These are phyloP conservation scores for Candida tropicalis DNA, from an alignment of 1,139 yeast species.

Conservation along the genomic window DNA sequence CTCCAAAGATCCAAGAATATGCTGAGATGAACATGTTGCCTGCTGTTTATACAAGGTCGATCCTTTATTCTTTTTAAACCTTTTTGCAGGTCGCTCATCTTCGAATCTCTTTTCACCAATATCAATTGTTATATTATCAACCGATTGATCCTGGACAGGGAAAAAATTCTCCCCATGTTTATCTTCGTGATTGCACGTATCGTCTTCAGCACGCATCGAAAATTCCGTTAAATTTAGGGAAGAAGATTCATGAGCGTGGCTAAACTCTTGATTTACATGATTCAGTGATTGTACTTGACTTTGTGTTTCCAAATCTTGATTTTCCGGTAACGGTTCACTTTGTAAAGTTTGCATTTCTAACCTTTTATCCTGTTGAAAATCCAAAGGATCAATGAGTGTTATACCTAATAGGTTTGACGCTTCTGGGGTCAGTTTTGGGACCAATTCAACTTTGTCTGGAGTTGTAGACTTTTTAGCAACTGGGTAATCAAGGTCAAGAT, in stretches of 20 bases:
- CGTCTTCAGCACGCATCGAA: not conserved
- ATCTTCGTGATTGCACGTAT: slow-evolving; percentile 4
- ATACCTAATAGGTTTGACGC: not conserved
- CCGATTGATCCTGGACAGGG: slow-evolving; percentile 12
- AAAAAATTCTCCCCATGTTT: slow-evolving; percentile 19
- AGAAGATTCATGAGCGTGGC: not conserved
- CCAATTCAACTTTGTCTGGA: not conserved
- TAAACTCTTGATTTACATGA: not conserved
- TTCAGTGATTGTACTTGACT: not conserved
- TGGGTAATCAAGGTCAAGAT: slow-evolving; percentile 11
- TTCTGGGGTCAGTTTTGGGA: not conserved
- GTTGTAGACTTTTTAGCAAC: not conserved
- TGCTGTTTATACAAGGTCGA: slow-evolving; percentile 6
- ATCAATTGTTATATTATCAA: slow-evolving; percentile 13
- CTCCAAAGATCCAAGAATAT: slow-evolving; percentile 5
- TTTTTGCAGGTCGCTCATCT: slow-evolving; percentile 16
- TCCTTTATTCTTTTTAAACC: slow-evolving; percentile 9
- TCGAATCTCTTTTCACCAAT: slow-evolving; percentile 21
- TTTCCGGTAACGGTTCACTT: not conserved
- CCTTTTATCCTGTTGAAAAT: not conserved
- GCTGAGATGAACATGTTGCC: slow-evolving; percentile 7
- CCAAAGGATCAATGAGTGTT: not conserved
- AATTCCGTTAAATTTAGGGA: not conserved
- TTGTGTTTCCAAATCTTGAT: not conserved
- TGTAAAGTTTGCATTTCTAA: not conserved